Base-by-base conservation (phyloP, 768 basidiomycete genomes). In the Collybiopsis confluens region DNA sequence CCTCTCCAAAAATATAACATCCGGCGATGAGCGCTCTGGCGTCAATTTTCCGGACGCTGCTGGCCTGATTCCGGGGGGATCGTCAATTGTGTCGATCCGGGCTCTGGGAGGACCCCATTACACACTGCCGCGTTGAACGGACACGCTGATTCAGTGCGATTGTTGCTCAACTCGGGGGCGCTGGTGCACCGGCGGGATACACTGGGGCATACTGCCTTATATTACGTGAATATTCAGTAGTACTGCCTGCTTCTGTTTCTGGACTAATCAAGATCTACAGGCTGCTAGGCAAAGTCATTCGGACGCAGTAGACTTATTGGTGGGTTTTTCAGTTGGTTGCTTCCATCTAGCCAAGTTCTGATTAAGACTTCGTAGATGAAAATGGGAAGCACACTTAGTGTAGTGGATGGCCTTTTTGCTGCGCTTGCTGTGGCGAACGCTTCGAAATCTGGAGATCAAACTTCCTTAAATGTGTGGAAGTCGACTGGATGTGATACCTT, bases 161-260 rank as follows among this genome's bases (percentile, higher is more conserved):
- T 79, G 28, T 69, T 94, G 35, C 75, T 94, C 18, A 73, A 80
- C 56, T 81, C 82, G 0, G 92, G 92, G 4, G 90, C 91, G 1
- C 71, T 91, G 13, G 92, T 94, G 20, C 92, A 95, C 66, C 71
- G 88, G 8, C 77, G 92, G 52, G 92, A 95, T 65, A 64, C 68
- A 1, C 73, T 93, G 42, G 92, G 90, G 2, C 91, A 93, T 61
- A 92, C 92, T 13, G 79, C 90, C 2, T 71, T 93, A 15, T 93
- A 92, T 68, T 88, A 92, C 68, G 89, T 89, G 57, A 61, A 82
- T 66, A 27, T 15, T 38, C 41, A 44, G 16, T 36, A 20, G 28
- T 45, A 35, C 18, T 33, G 47, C 50, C 4, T 23, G 4, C 24
- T 33, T 16, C 1, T 20, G 37, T 24, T 11, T 54, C 49, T 45